Conservation (phyloP, 495 filamentous ascomycete genomes). For the Cairneyella variabilis region DNA sequence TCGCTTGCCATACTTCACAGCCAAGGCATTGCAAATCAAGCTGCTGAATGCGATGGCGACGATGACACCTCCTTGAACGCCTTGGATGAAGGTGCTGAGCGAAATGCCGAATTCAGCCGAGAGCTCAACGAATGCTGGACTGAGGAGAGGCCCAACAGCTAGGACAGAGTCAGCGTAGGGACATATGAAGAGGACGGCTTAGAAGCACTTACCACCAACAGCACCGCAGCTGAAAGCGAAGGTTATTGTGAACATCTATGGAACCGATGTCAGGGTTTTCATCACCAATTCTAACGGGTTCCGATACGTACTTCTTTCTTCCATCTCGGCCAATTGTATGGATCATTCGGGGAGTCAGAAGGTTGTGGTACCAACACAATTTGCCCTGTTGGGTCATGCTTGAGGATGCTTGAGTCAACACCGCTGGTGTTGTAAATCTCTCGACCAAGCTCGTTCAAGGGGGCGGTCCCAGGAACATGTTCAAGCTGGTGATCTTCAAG, state of each 20-base stretch:
- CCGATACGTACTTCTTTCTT: too few relatives aligned
- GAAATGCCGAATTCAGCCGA: constrained; percentile 11
- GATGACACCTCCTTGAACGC: constrained; percentile 13
- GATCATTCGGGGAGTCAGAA: constrained; percentile 41
- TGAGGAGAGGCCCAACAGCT: constrained; percentile 38
- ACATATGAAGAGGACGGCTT: neutral
- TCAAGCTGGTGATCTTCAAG: constrained; percentile 51
- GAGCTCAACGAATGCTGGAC: constrained; percentile 22
- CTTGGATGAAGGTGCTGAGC: constrained; percentile 7
- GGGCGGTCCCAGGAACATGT: constrained; percentile 57
- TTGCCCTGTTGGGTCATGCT: constrained; percentile 37
- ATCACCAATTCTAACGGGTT: too few relatives aligned
- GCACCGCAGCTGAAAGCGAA: constrained; percentile 36
- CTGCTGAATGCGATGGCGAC: constrained; percentile 11
- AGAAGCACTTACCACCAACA: constrained; percentile 31
- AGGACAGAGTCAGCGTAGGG: neutral
- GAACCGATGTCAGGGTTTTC: too few relatives aligned
- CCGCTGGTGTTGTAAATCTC: constrained; percentile 22
- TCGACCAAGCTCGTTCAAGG: constrained; percentile 21
- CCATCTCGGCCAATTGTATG: constrained; percentile 43
- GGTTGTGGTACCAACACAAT: constrained; percentile 47
- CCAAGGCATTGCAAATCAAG: constrained; percentile 10
- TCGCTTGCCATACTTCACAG: constrained; percentile 14
- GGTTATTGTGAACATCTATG: constrained; percentile 26
- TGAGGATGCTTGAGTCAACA: constrained; percentile 36